Evolutionary conservation across 2,329 filamentous ascomycete genomes (phyloP), one percentile per base, ranked within the genome.

Genomic region (Parafenestella ontariensis): DNA sequence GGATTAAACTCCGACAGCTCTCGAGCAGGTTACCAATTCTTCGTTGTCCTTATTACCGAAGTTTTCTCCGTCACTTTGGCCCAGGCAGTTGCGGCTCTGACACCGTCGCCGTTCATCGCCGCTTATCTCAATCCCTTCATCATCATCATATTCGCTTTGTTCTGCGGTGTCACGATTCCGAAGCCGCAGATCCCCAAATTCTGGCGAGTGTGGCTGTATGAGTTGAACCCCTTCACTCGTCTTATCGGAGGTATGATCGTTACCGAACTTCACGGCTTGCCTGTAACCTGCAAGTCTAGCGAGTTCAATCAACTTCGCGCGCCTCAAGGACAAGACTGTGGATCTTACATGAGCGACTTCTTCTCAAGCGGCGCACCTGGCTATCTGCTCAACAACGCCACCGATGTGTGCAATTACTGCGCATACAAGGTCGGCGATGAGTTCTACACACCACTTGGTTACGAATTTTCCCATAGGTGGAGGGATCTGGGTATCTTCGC

Each of bases 101-200:
- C 91, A 0, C 91, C 92, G 0, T 87, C 85, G 21, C 86, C 90
- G 1, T 92, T 92, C 76, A 90, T 96, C 65, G 87, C 90, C 0
- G 87, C 89, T 13, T 86, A 94, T 62, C 83, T 91, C 61, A 92
- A 96, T 65, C 92, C 92, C 0, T 68, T 68, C 54, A 47, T 62
- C 41, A 59, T 64, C 31, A 88, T 92, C 75, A 87, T 89, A 54
- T 94, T 96, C 69, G 84, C 89, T 1, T 83, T 96, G 21, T 96
- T 96, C 85, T 96, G 91, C 68, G 92, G 92, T 75, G 92, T 96
- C 57, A 89, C 90, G 0, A 90, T 96, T 46, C 89, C 92, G 0
- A 85, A 87, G 37, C 85, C 88, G 0, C 87, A 90, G 74, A 96
- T 96, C 77, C 89, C 90, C 1, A 79, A 77, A 1, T 92, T 92